Conservation (phyloP, 768 basidiomycete genomes). For the Asterophora parasitica region DNA sequence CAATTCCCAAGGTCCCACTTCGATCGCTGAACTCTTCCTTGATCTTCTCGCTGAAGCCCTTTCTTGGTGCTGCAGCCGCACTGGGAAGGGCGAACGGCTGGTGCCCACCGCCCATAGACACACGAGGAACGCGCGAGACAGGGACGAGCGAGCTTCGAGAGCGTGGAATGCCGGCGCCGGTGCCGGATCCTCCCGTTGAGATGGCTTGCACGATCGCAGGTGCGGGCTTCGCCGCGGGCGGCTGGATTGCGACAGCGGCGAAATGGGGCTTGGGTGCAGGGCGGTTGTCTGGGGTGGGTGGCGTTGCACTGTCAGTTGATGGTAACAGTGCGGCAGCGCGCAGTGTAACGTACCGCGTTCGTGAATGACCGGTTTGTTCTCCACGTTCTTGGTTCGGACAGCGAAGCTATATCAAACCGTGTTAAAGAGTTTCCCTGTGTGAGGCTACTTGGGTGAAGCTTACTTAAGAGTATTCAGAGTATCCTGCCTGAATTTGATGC, state of each 20-base stretch:
- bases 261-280: constrained; percentile 59
- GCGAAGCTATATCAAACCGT: constrained; percentile 51
- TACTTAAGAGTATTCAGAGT: constrained; percentile 91
- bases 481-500: constrained; percentile 76
- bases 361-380: constrained; percentile 77
- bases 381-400: constrained; percentile 78
- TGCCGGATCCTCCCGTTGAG: constrained; percentile 27
- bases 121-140: constrained; percentile 32
- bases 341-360: constrained; percentile 53
- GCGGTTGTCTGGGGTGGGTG: constrained; percentile 44
- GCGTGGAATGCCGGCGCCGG: constrained; percentile 20
- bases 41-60: constrained; percentile 22
- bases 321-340: background rate
- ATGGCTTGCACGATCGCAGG: constrained; percentile 42
- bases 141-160: constrained; percentile 34
- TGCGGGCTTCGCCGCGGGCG: constrained; percentile 39
- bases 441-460: constrained; percentile 15
- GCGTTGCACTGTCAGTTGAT: constrained; percentile 1
- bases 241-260: constrained; percentile 49
- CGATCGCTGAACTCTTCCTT: constrained; percentile 24
- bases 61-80: constrained; percentile 12
- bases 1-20: constrained; percentile 31
- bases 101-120: constrained; percentile 29
- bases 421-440: background rate
- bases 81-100: constrained; percentile 34